These are phyloP conservation scores for Penicillium psychrosexuale DNA, from an alignment of 2,329 filamentous ascomycete genomes.

Conservation along the genomic window DNA sequence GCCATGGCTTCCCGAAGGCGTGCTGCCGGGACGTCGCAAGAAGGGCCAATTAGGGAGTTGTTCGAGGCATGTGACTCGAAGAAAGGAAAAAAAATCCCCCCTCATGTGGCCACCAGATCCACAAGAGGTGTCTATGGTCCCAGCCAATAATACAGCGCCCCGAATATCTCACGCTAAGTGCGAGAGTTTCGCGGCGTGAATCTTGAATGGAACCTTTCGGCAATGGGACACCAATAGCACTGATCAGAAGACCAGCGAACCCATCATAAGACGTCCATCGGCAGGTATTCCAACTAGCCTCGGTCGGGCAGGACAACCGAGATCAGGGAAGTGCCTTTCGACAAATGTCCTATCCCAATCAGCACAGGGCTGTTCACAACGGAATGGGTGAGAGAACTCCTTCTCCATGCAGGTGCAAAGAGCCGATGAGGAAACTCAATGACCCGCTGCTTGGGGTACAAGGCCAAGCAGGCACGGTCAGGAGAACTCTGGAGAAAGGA, in stretches of 20 bases:
- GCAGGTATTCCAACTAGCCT: background rate
- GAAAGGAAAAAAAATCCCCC: background rate
- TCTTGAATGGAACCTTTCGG: too few species aligned
- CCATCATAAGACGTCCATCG: background rate
- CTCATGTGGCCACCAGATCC: background rate
- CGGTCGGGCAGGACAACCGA: background rate
- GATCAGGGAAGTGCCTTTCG: background rate
- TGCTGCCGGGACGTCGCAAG: background rate
- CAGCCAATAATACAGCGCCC: background rate
- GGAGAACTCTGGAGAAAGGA: background rate
- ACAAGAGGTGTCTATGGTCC: background rate
- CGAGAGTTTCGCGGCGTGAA: background rate
- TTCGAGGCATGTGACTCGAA: background rate
- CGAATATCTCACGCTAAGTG: background rate
- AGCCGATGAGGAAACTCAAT: too few species aligned
- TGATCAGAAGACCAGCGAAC: background rate
- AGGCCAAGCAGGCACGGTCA: background rate
- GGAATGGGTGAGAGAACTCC: background rate
- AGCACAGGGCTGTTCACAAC: background rate
- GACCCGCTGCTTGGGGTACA: background rate
- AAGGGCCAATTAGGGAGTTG: background rate
- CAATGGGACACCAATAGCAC: background rate
- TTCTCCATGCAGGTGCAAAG: background rate
- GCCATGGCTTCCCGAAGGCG: background rate
- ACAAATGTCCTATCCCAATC: background rate